Base-by-base conservation (phyloP, 2,329 filamentous ascomycete species). In the Xylariaceae sp. region DNA sequence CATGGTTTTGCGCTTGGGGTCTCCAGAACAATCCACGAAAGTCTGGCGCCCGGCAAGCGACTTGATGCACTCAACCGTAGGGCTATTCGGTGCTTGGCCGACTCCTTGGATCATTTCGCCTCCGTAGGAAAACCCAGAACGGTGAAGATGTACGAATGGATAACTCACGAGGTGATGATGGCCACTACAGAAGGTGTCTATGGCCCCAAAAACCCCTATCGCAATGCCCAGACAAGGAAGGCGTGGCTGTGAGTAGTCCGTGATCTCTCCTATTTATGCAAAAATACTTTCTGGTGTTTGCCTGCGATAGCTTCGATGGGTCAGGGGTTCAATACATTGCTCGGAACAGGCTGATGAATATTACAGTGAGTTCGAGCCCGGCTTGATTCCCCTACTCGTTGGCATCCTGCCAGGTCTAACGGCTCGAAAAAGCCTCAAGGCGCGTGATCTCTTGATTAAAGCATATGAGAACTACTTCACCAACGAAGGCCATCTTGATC, bases 221-320 rank as follows among this genome's bases (percentile, higher is more conserved):
- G 45, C 2, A 45, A 56, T 29, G 41, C 47, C 11, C 30, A 9
- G 4, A 42, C 52, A 34, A 42, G 50, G 32, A 19, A 48, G 16
- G 49, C 49, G 31, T 55, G 47, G 49, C 47, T 45, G 51, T 54
- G 43, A 43, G 50, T n/a, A n/a, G n/a, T n/a, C n/a, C n/a, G n/a
- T n/a, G n/a, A n/a, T n/a, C 41, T 43, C 9, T 22, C 34, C 4
- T n/a, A n/a, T n/a, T n/a, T n/a, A n/a, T n/a, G n/a, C n/a, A n/a
- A n/a, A n/a, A n/a, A n/a, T n/a, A n/a, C n/a, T n/a, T n/a, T n/a
- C n/a, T n/a, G n/a, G n/a, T n/a, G n/a, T n/a, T n/a, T n/a, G n/a
- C n/a, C n/a, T n/a, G n/a, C n/a, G n/a, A n/a, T n/a, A n/a, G n/a
- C n/a, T n/a, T n/a, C n/a, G n/a, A n/a, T n/a, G n/a, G n/a, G n/a